A percentile compares a stretch with the other conserved stretches of the same genome.
Evolutionary conservation across 1,284 basidiomycete genomes (phyloP).

Genomic region (Tausonia pullulans): DNA sequence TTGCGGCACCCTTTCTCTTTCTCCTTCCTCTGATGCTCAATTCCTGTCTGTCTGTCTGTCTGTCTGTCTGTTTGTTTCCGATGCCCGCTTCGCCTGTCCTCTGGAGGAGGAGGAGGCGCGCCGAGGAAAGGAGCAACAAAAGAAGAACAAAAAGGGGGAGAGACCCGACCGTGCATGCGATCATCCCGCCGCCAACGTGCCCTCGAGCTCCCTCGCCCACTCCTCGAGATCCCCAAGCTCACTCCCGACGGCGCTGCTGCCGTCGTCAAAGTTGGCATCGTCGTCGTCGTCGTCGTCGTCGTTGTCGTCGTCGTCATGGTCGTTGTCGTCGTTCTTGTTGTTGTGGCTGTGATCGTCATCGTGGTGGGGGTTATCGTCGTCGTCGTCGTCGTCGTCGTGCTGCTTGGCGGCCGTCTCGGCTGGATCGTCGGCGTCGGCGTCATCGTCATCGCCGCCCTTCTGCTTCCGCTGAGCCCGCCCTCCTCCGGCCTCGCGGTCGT

Average conservation of each 20-base stretch:
- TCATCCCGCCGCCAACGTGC: neutral
- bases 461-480: neutral
- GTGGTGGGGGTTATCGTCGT: neutral
- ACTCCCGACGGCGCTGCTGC: neutral
- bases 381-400: neutral
- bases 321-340: neutral
- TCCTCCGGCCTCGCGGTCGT: neutral
- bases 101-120: too few relatives aligned
- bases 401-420: neutral
- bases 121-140: too few relatives aligned
- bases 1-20: neutral
- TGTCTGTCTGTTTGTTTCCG: too few relatives aligned
- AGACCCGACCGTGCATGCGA: neutral
- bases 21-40: neutral
- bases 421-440: neutral
- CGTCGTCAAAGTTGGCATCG: neutral
- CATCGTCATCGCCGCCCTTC: neutral
- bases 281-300: conserved; percentile 6
- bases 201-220: conserved; percentile 10
- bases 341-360: neutral
- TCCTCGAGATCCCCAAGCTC: conserved; percentile 5
- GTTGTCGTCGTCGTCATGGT: neutral
- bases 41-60: too few relatives aligned
- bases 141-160: too few relatives aligned
- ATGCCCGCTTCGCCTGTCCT: too few relatives aligned